Conservation (phyloP, 192 early-diverging fungal species). For the Rhizophagus sp. region DNA sequence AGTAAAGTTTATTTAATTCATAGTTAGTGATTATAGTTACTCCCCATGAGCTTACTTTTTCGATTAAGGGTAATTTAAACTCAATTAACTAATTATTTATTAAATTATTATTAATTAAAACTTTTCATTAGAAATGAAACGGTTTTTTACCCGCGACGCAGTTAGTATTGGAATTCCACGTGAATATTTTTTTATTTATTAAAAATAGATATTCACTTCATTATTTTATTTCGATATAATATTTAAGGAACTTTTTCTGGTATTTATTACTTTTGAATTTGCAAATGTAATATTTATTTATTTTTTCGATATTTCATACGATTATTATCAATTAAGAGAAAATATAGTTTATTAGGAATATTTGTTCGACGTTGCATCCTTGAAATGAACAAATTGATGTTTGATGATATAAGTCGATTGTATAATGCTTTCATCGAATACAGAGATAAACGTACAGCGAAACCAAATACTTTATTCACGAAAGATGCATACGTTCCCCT, state of each 20-base stretch:
- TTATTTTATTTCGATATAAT: too few relatives aligned
- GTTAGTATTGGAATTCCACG: neutral
- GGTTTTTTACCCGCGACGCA: neutral
- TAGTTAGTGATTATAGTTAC: neutral
- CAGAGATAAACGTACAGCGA: neutral
- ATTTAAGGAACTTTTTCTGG: neutral
- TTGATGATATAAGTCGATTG: constrained; percentile 15
- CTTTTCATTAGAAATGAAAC: neutral
- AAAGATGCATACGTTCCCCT: neutral
- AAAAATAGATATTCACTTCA: neutral
- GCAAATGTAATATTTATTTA: neutral
- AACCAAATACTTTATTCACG: neutral
- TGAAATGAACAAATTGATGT: constrained; percentile 13
- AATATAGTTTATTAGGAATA: constrained; percentile 23
- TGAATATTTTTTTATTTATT: neutral
- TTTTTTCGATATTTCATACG: neutral
- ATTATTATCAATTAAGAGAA: constrained; percentile 8
- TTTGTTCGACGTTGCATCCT: constrained; percentile 24
- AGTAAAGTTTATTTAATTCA: neutral
- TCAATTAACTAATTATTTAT: neutral
- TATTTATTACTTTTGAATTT: neutral
- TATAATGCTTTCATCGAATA: constrained; percentile 24
- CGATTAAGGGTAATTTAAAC: neutral
- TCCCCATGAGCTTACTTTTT: neutral
- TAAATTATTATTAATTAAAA: neutral